Conservation (phyloP, 768 basidiomycete genomes). For the Leccinum broughii region DNA sequence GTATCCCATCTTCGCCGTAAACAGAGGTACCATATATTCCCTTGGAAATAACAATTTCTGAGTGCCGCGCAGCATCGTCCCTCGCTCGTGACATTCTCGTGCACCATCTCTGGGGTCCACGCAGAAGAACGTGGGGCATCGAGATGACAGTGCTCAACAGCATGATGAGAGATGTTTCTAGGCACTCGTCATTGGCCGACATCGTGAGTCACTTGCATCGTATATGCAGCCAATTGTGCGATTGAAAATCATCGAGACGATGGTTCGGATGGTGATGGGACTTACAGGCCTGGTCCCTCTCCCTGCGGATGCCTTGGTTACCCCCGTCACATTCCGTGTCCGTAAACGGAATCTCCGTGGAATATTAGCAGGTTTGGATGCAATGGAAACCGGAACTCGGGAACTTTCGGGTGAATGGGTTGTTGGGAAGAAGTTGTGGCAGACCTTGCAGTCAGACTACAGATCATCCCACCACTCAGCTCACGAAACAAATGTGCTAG, state of each 20-base stretch:
- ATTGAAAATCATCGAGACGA: slow-evolving; percentile 35
- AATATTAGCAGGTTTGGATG: slow-evolving; percentile 75
- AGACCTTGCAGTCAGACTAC: slow-evolving; percentile 80
- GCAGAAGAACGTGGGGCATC: slow-evolving; percentile 89
- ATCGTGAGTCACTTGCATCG: slow-evolving; percentile 51
- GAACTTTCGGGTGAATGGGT: slow-evolving; percentile 97
- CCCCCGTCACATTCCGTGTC: slow-evolving; percentile 90
- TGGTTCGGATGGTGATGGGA: slow-evolving; percentile 66
- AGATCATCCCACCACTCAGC: slow-evolving; percentile 42
- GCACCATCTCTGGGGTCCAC: slow-evolving; percentile 85
- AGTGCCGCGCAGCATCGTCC: slow-evolving; percentile 25
- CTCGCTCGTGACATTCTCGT: slow-evolving; percentile 68
- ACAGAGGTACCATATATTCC: slow-evolving; percentile 52
- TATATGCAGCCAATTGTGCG: background rate
- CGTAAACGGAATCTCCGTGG: slow-evolving; percentile 71
- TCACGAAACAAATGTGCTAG: slow-evolving; percentile 20
- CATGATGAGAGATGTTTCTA: slow-evolving; percentile 80
- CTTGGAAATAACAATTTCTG: background rate
- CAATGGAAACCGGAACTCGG: slow-evolving; percentile 69
- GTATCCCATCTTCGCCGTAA: slow-evolving; percentile 61
- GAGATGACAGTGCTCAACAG: slow-evolving; percentile 90
- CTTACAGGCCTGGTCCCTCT: slow-evolving; percentile 81
- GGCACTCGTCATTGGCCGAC: slow-evolving; percentile 81
- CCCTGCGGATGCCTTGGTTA: slow-evolving; percentile 90
- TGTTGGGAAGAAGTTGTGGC: slow-evolving; percentile 91